Evolutionary conservation across 208 protist genomes (phyloP).

Genomic region (Acanthamoeba royreba): DNA sequence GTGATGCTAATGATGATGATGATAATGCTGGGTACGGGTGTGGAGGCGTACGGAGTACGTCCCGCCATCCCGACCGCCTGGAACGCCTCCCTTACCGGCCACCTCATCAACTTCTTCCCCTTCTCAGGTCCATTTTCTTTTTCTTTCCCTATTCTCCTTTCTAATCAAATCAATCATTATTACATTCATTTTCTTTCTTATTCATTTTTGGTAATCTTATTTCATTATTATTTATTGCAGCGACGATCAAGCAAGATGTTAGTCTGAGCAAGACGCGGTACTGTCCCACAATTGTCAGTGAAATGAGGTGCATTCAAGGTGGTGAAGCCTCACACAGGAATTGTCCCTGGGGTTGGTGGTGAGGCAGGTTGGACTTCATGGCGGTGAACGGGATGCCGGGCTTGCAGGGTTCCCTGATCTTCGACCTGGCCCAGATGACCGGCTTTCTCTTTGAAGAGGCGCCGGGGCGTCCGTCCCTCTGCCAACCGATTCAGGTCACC

Average conservation of each 20-base stretch:
- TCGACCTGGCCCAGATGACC: background rate
- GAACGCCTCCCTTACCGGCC: background rate
- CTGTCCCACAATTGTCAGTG: no score
- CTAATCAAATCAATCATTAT: background rate
- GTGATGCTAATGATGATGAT: no score
- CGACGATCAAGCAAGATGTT: background rate
- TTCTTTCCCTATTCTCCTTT: background rate
- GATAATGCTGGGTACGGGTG: no score
- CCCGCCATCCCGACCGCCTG: background rate
- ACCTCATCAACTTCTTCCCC: background rate
- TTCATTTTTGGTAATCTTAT: background rate
- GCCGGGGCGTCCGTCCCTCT: background rate
- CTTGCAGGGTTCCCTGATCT: background rate
- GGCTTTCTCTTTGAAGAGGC: background rate
- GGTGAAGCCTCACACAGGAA: background rate
- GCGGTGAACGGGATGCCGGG: background rate
- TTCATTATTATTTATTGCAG: background rate
- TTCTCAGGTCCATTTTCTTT: background rate
- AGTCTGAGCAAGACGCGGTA: background rate
- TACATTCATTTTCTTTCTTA: background rate
- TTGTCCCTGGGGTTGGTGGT: background rate
- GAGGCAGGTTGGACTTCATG: background rate
- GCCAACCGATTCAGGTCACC: background rate
- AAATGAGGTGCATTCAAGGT: no score
- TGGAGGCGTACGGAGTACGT: no score